These are phyloP conservation scores for Teratosphaeriaceae sp. DNA, from an alignment of 2,329 filamentous ascomycete genomes.

Conservation along the genomic window DNA sequence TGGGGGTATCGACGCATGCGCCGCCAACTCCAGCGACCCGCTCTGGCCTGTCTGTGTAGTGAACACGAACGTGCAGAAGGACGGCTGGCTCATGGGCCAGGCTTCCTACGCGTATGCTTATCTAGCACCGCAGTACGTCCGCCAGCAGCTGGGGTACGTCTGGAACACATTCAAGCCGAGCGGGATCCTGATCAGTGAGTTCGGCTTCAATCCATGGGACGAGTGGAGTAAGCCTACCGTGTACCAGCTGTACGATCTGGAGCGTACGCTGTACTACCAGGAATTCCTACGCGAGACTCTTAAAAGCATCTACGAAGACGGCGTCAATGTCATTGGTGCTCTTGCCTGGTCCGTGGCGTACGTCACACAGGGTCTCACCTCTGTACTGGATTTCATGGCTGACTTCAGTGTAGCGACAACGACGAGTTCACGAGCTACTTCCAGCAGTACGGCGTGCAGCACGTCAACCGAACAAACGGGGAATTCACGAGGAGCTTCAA, in stretches of 20 bases:
- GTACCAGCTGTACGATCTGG: conserved; percentile 10
- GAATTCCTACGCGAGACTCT: conserved; percentile 48
- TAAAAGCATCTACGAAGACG: conserved; percentile 48
- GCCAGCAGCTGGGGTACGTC: conserved; percentile 11
- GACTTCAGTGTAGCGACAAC: conserved; percentile 18
- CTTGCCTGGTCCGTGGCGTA: conserved; percentile 38
- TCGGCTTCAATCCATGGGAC: conserved; percentile 9
- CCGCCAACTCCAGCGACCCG: background rate
- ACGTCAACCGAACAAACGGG: conserved; percentile 12
- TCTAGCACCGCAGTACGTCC: conserved; percentile 12
- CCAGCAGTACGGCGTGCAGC: conserved; percentile 9
- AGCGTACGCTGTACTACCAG: conserved; percentile 45
- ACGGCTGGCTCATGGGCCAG: conserved; percentile 20
- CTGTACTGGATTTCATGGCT: background rate
- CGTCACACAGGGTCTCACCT: no score
- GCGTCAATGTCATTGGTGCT: conserved; percentile 46
- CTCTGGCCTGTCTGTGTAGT: conserved; percentile 7
- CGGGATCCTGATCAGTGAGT: conserved; percentile 8
- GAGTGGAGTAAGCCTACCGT: conserved; percentile 3
- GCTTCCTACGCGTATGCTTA: conserved; percentile 16
- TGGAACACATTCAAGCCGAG: conserved; percentile 13
- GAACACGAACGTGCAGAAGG: conserved; percentile 15
- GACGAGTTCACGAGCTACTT: conserved; percentile 3
- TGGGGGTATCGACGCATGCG: conserved; percentile 2
- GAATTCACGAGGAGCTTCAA: conserved; percentile 12